Conservation (phyloP, 352 stramenopile genomes). For the Globisporangium cederbergense region DNA sequence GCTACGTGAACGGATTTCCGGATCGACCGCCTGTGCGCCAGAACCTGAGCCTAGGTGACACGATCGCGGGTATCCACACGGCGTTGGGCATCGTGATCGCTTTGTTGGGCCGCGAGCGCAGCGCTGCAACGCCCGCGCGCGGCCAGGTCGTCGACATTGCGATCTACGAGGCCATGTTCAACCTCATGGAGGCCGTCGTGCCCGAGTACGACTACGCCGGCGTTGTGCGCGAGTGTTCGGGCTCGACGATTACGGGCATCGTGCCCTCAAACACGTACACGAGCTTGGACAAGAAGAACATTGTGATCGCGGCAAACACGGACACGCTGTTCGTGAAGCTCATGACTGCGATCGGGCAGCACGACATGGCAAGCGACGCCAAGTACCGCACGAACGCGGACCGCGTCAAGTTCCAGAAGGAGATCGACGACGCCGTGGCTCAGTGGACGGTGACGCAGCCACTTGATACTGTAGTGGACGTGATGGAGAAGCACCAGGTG, state of each 20-base stretch:
- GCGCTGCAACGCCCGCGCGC: slow-evolving; percentile 17
- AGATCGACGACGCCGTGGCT: slow-evolving; percentile 62
- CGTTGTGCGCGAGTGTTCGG: slow-evolving; percentile 75
- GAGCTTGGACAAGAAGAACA: slow-evolving; percentile 75
- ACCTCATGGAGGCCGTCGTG: slow-evolving; percentile 82
- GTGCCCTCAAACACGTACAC: slow-evolving; percentile 87
- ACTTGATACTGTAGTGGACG: slow-evolving; percentile 39
- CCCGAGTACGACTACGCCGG: slow-evolving; percentile 84
- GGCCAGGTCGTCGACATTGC: slow-evolving; percentile 83
- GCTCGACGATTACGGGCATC: slow-evolving; percentile 86
- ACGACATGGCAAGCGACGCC: slow-evolving; percentile 48
- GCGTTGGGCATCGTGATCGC: slow-evolving; percentile 81
- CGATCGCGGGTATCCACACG: slow-evolving; percentile 78
- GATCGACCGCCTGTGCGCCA: slow-evolving; percentile 74
- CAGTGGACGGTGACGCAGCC: slow-evolving; percentile 50
- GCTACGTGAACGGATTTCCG: slow-evolving; percentile 85
- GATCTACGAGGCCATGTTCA: slow-evolving; percentile 89
- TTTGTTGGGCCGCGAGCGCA: slow-evolving; percentile 65
- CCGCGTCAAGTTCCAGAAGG: slow-evolving; percentile 49
- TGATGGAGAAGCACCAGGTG: slow-evolving; percentile 55
- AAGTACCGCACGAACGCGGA: slow-evolving; percentile 71
- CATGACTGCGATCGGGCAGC: slow-evolving; percentile 65
- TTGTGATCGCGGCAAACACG: slow-evolving; percentile 85
- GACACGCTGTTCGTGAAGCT: slow-evolving; percentile 79
- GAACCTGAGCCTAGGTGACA: slow-evolving; percentile 84